phyloP scores from a whole-genome alignment of 345 rosid genomes.

The Eucalyptus polybractea region DNA sequence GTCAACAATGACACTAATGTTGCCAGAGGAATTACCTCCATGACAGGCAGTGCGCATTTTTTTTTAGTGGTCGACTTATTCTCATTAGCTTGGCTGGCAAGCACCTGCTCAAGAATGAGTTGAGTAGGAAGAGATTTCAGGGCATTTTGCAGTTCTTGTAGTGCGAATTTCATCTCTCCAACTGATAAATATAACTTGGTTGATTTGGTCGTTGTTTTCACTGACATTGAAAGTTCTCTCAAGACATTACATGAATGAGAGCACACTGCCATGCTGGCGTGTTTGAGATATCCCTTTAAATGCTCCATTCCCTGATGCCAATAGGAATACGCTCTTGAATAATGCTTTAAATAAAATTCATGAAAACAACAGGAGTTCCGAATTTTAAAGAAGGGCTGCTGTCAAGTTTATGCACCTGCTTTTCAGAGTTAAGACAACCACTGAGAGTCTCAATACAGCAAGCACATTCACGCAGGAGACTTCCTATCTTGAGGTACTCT shows the following conservation, averaged over 20 bases:
- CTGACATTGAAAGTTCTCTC: constrained; percentile 28
- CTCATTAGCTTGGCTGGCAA: neutral
- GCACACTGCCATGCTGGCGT: constrained; percentile 25
- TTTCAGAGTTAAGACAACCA: constrained; percentile 24
- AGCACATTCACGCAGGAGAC: constrained; percentile 50
- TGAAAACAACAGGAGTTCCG: neutral
- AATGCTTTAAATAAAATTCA: neutral
- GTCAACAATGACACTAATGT: constrained; percentile 43
- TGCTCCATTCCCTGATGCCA: constrained; percentile 31
- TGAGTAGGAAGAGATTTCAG: constrained; percentile 28
- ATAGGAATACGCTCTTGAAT: neutral
- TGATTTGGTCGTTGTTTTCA: constrained; percentile 33
- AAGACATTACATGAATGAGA: constrained; percentile 23
- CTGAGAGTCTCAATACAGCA: constrained; percentile 50
- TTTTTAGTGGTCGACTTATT: neutral
- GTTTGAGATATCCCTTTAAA: constrained; percentile 23
- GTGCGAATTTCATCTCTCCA: constrained; percentile 45
- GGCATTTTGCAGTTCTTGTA: constrained; percentile 37
- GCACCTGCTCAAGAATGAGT: neutral
- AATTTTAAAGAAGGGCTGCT: neutral
- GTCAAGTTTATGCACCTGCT: constrained; percentile 17
- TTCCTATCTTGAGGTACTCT: constrained; percentile 56
- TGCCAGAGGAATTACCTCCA: constrained; percentile 44
- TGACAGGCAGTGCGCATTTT: constrained; percentile 7
- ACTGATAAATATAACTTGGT: constrained; percentile 23